phyloP scores from a whole-genome alignment of 177 flowering plant genomes.

The Tripterygium wilfordii region DNA sequence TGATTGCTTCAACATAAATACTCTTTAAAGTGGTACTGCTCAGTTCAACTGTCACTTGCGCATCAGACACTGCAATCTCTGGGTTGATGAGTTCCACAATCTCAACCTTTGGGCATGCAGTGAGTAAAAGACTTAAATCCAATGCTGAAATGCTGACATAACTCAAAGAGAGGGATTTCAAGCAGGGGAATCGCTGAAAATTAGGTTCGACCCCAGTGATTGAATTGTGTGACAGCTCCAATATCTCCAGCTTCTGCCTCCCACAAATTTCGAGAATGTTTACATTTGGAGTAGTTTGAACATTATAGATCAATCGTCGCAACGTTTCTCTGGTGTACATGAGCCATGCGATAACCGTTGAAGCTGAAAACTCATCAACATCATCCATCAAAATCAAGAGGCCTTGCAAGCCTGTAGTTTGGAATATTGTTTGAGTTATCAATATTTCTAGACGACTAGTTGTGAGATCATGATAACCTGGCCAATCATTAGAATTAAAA shows the following conservation, averaged over 20 bases:
- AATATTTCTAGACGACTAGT: conserved; percentile 56
- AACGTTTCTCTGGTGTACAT: conserved; percentile 81
- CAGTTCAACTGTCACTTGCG: conserved; percentile 63
- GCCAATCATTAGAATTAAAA: conserved; percentile 76
- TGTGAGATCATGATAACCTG: conserved; percentile 53
- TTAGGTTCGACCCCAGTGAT: conserved; percentile 78
- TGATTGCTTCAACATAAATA: conserved; percentile 62
- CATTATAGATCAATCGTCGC: conserved; percentile 59
- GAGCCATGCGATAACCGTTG: conserved; percentile 90
- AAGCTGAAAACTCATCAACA: conserved; percentile 77
- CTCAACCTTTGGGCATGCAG: conserved; percentile 76
- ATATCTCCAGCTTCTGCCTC: conserved; percentile 60
- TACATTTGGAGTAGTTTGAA: conserved; percentile 57
- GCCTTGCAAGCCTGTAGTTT: conserved; percentile 46
- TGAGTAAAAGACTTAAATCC: conserved; percentile 71
- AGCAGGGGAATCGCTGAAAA: conserved; percentile 69
- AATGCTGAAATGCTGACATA: conserved; percentile 73
- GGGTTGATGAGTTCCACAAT: conserved; percentile 50
- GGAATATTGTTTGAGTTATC: conserved; percentile 73
- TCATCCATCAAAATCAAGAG: conserved; percentile 77
- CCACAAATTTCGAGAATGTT: conserved; percentile 83
- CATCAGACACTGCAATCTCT: conserved; percentile 85
- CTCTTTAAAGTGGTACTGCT: conserved; percentile 58
- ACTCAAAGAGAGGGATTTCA: conserved; percentile 62
- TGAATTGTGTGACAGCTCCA: conserved; percentile 62